Evolutionary conservation across 768 basidiomycete genomes (phyloP), one percentile per base, ranked within the genome.

Genomic region (Tulasnella sp.): DNA sequence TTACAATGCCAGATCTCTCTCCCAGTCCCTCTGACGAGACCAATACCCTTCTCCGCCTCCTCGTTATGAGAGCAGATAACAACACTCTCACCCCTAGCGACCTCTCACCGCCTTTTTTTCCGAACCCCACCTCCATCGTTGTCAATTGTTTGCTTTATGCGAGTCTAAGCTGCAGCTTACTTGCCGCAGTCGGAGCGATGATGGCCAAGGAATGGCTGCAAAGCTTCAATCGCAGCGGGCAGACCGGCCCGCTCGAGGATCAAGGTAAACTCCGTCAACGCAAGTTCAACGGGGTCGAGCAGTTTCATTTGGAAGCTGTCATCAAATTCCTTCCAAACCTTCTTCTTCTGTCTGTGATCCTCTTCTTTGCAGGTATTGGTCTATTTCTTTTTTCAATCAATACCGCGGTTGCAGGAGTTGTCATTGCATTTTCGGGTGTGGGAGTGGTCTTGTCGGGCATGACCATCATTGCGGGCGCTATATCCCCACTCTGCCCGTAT

Each of bases 131-230:
- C 22, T 50, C 50, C 18, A 50, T 50, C 50, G 8, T 50, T 24
- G 20, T 22, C 50, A 50, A 50, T 16, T 50, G 50, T 50, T 22
- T 50, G 22, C 50, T 50, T 16, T 50, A 50, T 22, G 7, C 50
- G 2, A 50, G 50, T 50, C 22, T 50, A 16, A 50, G 50, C 50
- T 50, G 50, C 50, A 50, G 50, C 16, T 24, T 50, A 22, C 20
- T 50, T 1, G 50, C 50, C 6, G 50, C 50, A 20, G 50, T 50
- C 8, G 7, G 50, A 24, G 50, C 50, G 2, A 50, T 50, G 50
- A 50, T 50, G 50, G 44, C 76, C n/a, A 77, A 77, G 22, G 46
- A 77, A 31, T 77, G 76, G 76, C 22, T 77, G n/a, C 46, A 40
- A 37, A 37, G 48, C 46, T 77, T 42, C 48, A 22, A 77, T 20